Conservation (phyloP, 306 rosid genomes). For the Ormosia semicastrata region DNA sequence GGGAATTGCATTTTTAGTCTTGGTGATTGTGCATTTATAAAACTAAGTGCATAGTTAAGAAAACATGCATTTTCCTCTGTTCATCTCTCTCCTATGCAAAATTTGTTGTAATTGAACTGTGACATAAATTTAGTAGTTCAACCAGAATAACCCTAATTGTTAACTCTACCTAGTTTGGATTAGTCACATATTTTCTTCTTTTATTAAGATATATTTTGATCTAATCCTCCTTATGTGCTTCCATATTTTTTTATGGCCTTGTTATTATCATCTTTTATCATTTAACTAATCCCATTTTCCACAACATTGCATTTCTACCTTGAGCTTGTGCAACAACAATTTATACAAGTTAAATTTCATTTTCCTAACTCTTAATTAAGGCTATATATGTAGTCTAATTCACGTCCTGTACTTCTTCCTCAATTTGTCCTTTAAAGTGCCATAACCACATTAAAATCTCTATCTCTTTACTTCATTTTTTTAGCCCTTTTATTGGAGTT, state of each 20-base stretch:
- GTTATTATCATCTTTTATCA: neutral
- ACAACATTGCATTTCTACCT: neutral
- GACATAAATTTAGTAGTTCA: neutral
- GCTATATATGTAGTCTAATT: neutral
- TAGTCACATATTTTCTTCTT: neutral
- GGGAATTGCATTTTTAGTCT: constrained; percentile 56
- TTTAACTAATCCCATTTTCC: neutral
- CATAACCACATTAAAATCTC: neutral
- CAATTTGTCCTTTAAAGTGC: neutral
- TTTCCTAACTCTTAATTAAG: neutral
- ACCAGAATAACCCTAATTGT: neutral
- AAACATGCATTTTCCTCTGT: neutral
- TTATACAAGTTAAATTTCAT: neutral
- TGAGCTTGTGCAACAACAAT: neutral
- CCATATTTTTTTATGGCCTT: neutral
- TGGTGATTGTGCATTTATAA: constrained; percentile 81
- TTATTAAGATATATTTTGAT: neutral
- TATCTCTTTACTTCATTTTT: neutral
- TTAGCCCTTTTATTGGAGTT: neutral
- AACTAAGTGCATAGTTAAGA: constrained; percentile 46
- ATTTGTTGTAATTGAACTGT: constrained; percentile 6
- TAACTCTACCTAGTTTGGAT: neutral
- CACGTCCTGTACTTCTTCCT: neutral
- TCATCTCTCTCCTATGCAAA: neutral
- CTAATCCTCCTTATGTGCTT: neutral